Evolutionary conservation across 2,329 filamentous ascomycete species (phyloP).

Genomic region (Chaetomium globosum): DNA sequence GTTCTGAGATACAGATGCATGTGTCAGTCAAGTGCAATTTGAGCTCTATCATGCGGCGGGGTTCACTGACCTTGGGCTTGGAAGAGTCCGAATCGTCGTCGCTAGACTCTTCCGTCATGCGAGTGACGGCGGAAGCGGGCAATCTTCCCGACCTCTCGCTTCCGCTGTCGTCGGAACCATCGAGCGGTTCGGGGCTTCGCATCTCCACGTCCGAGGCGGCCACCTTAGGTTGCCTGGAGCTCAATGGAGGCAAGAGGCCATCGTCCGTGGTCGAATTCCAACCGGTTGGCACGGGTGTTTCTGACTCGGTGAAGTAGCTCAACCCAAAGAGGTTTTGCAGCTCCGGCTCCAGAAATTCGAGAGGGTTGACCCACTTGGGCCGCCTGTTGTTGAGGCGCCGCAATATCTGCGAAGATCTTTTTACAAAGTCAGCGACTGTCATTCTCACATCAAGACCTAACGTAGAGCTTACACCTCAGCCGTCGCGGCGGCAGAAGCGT

Average conservation of each 20-base stretch:
- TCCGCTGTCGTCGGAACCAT: slow-evolving; percentile 56
- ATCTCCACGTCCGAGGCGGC: slow-evolving; percentile 51
- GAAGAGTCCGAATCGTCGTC: slow-evolving; percentile 53
- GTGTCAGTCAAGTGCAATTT: slow-evolving; percentile 12
- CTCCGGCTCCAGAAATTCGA: slow-evolving; percentile 61
- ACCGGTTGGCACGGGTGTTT: slow-evolving; percentile 68
- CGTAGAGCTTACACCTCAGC: slow-evolving; percentile 38
- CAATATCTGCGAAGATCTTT: slow-evolving; percentile 41
- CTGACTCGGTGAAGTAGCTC: slow-evolving; percentile 63
- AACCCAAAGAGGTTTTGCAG: slow-evolving; percentile 77
- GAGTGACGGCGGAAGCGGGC: slow-evolving; percentile 47
- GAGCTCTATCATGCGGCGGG: slow-evolving; percentile 20
- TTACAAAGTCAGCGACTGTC: slow-evolving; percentile 3
- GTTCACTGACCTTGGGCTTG: slow-evolving; percentile 42
- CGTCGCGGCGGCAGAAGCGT: slow-evolving; percentile 30
- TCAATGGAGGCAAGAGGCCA: slow-evolving; percentile 58
- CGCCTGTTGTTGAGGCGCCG: slow-evolving; percentile 54
- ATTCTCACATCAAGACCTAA: not conserved
- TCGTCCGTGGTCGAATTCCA: slow-evolving; percentile 65
- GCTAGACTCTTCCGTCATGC: slow-evolving; percentile 62
- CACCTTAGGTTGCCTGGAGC: slow-evolving; percentile 50
- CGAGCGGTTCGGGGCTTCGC: slow-evolving; percentile 53
- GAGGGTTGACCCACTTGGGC: slow-evolving; percentile 57
- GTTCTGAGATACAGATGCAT: slow-evolving; percentile 22
- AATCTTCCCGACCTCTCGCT: slow-evolving; percentile 51